These are phyloP conservation scores for Naganishia cerealis DNA, from an alignment of 1,284 basidiomycete genomes.

Conservation along the genomic window DNA sequence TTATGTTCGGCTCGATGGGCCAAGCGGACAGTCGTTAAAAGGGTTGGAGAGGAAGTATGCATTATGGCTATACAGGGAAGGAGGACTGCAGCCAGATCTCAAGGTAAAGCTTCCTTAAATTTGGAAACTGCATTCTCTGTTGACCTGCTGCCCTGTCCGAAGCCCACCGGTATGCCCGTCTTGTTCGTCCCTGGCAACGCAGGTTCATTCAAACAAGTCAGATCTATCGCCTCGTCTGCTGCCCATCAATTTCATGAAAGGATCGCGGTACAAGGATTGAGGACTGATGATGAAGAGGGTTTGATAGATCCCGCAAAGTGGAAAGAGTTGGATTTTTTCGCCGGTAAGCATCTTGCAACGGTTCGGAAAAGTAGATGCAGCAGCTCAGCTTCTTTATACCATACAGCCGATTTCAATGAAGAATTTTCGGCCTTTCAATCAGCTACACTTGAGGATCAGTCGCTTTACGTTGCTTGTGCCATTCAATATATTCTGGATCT, in stretches of 20 bases:
- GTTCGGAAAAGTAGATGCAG: neutral
- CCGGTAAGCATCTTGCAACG: slow-evolving; percentile 60
- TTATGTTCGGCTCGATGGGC: slow-evolving; percentile 71
- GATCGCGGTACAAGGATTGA: slow-evolving; percentile 11
- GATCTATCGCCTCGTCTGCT: slow-evolving; percentile 90
- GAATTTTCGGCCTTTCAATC: slow-evolving; percentile 96
- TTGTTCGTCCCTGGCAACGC: slow-evolving; percentile 97
- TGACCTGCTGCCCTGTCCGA: slow-evolving; percentile 31
- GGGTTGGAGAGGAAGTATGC: slow-evolving; percentile 72
- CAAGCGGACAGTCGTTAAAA: slow-evolving; percentile 62
- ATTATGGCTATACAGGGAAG: slow-evolving; percentile 88
- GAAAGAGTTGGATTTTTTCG: slow-evolving; percentile 74
- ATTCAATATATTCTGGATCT: slow-evolving; percentile 74
- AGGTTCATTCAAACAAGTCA: slow-evolving; percentile 88
- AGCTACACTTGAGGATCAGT: slow-evolving; percentile 79
- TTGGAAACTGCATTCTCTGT: slow-evolving; percentile 25
- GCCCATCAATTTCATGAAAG: slow-evolving; percentile 69
- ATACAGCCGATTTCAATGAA: slow-evolving; percentile 91
- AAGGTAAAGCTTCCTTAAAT: slow-evolving; percentile 56
- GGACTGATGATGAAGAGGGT: slow-evolving; percentile 40
- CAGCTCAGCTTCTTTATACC: neutral
- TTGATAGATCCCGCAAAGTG: neutral
- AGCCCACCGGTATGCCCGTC: slow-evolving; percentile 70
- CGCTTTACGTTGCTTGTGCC: slow-evolving; percentile 70
- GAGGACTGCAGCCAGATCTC: slow-evolving; percentile 68